These are phyloP conservation scores for Yarrowia sp. DNA, from an alignment of 805 yeast genomes.

Conservation along the genomic window DNA sequence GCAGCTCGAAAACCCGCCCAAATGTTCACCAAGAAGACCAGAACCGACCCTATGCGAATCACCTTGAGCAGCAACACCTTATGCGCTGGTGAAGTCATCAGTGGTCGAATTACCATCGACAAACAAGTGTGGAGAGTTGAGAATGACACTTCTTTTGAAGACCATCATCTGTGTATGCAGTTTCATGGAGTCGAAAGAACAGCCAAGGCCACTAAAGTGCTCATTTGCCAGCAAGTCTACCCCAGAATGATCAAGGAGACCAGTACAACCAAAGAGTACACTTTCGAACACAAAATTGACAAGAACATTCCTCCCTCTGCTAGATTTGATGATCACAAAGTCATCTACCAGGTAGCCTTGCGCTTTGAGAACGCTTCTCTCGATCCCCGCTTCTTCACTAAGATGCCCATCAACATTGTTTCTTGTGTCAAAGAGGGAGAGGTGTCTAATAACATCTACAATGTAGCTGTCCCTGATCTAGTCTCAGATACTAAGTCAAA, in stretches of 20 bases:
- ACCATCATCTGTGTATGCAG: slow-evolving; percentile 10
- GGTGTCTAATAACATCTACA: background rate
- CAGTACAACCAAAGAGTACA: background rate
- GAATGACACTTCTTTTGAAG: background rate
- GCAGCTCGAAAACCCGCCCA: background rate
- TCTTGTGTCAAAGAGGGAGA: background rate
- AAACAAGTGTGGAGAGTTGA: background rate
- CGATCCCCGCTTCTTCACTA: background rate
- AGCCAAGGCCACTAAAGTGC: background rate
- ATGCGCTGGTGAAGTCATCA: background rate
- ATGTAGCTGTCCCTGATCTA: background rate
- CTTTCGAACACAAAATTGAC: background rate
- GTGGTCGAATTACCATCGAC: background rate
- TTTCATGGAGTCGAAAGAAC: slow-evolving; percentile 23
- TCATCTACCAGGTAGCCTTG: slow-evolving; percentile 5
- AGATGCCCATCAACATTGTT: background rate
- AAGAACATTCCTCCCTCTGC: background rate
- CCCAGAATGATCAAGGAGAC: background rate
- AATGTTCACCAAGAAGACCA: background rate
- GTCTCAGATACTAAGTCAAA: background rate
- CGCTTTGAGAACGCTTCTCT: background rate
- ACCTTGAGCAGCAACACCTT: background rate
- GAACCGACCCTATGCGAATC: background rate
- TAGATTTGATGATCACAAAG: background rate
- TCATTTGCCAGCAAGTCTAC: background rate